Percentiles rank a stretch among this genome's conserved stretches.
Conservation (phyloP, 768 basidiomycete genomes). For the Tulasnella sp. region DNA sequence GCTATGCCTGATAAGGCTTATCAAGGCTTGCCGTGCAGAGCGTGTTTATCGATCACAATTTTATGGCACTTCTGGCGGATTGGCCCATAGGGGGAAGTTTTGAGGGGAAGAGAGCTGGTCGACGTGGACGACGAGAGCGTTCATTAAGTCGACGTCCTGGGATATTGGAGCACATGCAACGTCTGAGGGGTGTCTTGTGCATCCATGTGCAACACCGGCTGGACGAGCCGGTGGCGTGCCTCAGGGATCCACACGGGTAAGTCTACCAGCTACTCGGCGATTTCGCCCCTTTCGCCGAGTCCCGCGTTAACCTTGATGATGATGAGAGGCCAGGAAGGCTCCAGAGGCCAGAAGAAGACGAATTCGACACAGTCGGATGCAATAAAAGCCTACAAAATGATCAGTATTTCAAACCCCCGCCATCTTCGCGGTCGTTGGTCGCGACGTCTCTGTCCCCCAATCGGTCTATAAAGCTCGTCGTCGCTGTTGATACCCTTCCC, state of each 20-base stretch:
- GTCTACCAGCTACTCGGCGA: constrained; percentile 1
- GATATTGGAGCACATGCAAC: neutral
- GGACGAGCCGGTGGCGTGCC: constrained; percentile 1
- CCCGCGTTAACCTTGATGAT: neutral
- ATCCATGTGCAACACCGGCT: neutral
- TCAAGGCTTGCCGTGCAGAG: neutral
- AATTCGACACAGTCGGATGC: neutral
- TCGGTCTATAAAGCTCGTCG: neutral
- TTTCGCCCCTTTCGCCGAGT: neutral
- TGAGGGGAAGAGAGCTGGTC: neutral
- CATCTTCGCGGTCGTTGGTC: neutral
- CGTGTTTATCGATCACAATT: neutral
- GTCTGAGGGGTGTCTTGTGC: neutral
- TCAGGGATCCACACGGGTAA: neutral
- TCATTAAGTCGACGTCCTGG: neutral
- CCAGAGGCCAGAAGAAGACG: neutral
- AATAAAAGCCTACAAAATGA: neutral
- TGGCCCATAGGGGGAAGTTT: neutral
- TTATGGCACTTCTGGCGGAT: neutral
- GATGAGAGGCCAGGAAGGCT: neutral
- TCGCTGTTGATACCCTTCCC: neutral
- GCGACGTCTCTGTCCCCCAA: neutral
- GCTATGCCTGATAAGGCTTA: constrained; percentile 1
- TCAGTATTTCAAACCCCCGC: neutral
- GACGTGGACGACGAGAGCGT: neutral